Evolutionary conservation across 2,329 filamentous ascomycete genomes (phyloP).

Genomic region (Lasiodiplodia sp.): DNA sequence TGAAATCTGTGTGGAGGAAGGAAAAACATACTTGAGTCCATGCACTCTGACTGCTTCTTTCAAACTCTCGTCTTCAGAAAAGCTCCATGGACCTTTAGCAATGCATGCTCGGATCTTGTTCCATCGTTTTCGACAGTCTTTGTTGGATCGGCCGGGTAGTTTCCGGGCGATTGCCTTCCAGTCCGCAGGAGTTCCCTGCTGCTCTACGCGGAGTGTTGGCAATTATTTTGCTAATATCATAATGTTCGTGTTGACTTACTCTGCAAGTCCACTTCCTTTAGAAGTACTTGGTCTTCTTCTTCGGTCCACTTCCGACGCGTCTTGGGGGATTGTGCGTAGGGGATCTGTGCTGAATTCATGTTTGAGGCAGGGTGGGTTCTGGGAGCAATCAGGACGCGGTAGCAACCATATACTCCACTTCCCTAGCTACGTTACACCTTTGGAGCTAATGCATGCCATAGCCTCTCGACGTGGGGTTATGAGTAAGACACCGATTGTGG

Average conservation of each 20-base stretch:
- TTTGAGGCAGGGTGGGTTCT: neutral
- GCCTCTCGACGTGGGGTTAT: neutral
- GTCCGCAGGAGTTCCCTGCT: neutral
- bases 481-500: neutral
- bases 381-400: neutral
- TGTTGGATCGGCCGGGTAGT: constrained; percentile 30
- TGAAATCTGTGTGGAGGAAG: too few species aligned
- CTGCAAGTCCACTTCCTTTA: neutral
- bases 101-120: constrained; percentile 24
- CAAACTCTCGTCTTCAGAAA: constrained; percentile 17
- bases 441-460: neutral
- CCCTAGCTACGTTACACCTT: neutral
- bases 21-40: neutral
- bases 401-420: neutral
- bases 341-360: neutral
- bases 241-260: neutral
- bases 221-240: too few species aligned
- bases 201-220: neutral
- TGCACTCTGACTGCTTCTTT: constrained; percentile 1
- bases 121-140: constrained; percentile 32
- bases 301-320: constrained; percentile 1
- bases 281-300: constrained; percentile 1
- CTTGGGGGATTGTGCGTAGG: neutral
- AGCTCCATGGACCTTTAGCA: constrained; percentile 29
- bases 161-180: constrained; percentile 27